Conservation (phyloP, 2,329 filamentous ascomycete genomes). For the Fusarium equiseti region DNA sequence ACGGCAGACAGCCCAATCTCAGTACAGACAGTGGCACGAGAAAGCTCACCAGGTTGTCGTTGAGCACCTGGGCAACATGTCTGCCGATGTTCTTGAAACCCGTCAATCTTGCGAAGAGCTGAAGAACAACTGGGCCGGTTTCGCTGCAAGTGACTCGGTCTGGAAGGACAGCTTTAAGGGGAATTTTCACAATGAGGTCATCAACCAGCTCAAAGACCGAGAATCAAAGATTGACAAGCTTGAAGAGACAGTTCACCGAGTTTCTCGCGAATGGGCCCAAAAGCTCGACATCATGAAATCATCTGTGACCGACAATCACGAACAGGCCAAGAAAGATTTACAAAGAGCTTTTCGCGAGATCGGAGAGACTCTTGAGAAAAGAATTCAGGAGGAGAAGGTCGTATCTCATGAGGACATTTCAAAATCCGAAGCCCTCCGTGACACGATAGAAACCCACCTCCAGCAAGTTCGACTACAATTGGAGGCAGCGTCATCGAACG, state of each 20-base stretch:
- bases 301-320: conserved; percentile 17
- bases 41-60: conserved; percentile 3
- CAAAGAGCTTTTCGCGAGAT: conserved; percentile 37
- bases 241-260: conserved; percentile 35
- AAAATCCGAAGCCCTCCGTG: conserved; percentile 27
- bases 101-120: conserved; percentile 33
- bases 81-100: conserved; percentile 15
- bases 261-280: conserved; percentile 31
- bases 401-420: conserved; percentile 33
- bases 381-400: conserved; percentile 40
- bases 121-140: conserved; percentile 24
- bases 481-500: not conserved
- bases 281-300: conserved; percentile 37
- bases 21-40: conserved; percentile 2
- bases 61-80: conserved; percentile 19
- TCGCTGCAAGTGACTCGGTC: conserved; percentile 10
- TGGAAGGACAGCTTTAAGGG: conserved; percentile 11
- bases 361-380: conserved; percentile 37
- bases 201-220: conserved; percentile 35
- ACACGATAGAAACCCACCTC: conserved; percentile 39
- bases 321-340: conserved; percentile 33
- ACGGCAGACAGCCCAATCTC: conserved; percentile 5
- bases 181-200: conserved; percentile 30
- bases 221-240: conserved; percentile 39
- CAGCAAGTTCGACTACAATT: conserved; percentile 38